Evolutionary conservation across 495 filamentous ascomycete species (phyloP).

Genomic region (Neurospora sp.): DNA sequence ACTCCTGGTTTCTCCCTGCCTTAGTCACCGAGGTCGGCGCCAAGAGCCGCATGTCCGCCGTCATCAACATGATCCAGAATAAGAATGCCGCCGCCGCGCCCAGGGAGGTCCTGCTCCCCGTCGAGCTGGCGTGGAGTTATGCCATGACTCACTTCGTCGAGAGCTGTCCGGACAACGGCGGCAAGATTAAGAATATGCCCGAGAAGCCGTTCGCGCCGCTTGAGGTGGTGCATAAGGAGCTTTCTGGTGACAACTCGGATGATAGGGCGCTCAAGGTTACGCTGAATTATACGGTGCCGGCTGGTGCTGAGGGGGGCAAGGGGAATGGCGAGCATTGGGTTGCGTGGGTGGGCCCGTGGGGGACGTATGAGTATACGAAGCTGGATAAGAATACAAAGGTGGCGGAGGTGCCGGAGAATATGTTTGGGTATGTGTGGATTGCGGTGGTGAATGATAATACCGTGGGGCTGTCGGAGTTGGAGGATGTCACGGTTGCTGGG

Average conservation of each 20-base stretch:
- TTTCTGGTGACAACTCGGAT: conserved; percentile 2
- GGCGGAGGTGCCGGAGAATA: conserved; percentile 15
- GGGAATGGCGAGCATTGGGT: conserved; percentile 11
- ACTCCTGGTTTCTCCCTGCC: conserved; percentile 28
- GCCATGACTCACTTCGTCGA: conserved; percentile 19
- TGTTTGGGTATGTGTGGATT: conserved; percentile 31
- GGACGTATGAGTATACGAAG: conserved; percentile 22
- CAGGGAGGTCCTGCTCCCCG: conserved; percentile 24
- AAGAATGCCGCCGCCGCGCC: conserved; percentile 25
- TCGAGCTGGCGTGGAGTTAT: conserved; percentile 25
- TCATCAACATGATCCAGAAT: conserved; percentile 35
- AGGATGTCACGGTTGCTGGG: conserved; percentile 22
- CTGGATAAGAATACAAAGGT: conserved; percentile 8
- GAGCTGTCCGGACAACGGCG: conserved; percentile 7
- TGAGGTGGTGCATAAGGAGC: conserved; percentile 3
- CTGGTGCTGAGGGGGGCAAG: not conserved
- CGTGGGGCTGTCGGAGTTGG: conserved; percentile 13
- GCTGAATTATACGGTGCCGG: conserved; percentile 10
- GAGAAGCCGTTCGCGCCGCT: conserved; percentile 16
- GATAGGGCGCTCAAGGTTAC: conserved; percentile 11
- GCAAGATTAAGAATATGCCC: conserved; percentile 6
- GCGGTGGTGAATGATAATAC: conserved; percentile 19
- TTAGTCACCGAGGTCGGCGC: conserved; percentile 26
- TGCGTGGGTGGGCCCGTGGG: conserved; percentile 32
- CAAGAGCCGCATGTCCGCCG: conserved; percentile 26